Evolutionary conservation across 179 eudicot genomes (phyloP).

Genomic region (Patellifolia procumbens): DNA sequence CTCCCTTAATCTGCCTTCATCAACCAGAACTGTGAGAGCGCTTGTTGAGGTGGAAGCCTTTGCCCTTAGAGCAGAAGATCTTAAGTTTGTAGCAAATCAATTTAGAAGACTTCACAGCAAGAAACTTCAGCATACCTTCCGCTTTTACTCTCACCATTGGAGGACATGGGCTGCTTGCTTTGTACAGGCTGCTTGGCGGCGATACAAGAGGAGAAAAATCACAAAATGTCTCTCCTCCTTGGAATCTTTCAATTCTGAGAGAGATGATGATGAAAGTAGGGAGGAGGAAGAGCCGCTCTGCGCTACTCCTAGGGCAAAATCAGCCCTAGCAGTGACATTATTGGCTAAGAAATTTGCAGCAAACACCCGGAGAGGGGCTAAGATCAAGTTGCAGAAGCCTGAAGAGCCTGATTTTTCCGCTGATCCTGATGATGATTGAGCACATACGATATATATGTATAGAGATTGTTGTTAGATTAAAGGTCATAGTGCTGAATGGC

Average conservation of each 20-base stretch:
- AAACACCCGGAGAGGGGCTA: constrained; percentile 76
- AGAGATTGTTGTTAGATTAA: not conserved
- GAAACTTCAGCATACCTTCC: constrained; percentile 82
- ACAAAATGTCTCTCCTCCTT: constrained; percentile 47
- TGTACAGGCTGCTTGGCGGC: constrained; percentile 87
- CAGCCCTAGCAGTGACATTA: constrained; percentile 63
- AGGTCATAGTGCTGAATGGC: not conserved
- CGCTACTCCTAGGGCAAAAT: constrained; percentile 31
- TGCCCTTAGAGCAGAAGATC: constrained; percentile 81
- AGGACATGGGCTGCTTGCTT: constrained; percentile 96
- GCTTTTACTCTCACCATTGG: constrained; percentile 90
- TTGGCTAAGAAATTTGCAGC: constrained; percentile 86
- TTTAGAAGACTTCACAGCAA: constrained; percentile 88
- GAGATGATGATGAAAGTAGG: constrained; percentile 30
- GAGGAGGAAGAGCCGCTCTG: constrained; percentile 39
- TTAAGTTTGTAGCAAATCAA: constrained; percentile 84
- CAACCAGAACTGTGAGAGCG: constrained; percentile 79
- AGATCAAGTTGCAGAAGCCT: constrained; percentile 68
- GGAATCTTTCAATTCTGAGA: constrained; percentile 58
- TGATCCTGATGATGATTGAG: constrained; percentile 51
- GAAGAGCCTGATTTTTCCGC: constrained; percentile 87
- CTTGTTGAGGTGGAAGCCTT: constrained; percentile 85
- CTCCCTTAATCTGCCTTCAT: constrained; percentile 70
- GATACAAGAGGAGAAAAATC: constrained; percentile 59
- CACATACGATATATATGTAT: constrained; percentile 10